Percentiles rank a stretch among this genome's conserved stretches.
Conservation (phyloP, 352 stramenopile species). For the Pythium brachiatum region DNA sequence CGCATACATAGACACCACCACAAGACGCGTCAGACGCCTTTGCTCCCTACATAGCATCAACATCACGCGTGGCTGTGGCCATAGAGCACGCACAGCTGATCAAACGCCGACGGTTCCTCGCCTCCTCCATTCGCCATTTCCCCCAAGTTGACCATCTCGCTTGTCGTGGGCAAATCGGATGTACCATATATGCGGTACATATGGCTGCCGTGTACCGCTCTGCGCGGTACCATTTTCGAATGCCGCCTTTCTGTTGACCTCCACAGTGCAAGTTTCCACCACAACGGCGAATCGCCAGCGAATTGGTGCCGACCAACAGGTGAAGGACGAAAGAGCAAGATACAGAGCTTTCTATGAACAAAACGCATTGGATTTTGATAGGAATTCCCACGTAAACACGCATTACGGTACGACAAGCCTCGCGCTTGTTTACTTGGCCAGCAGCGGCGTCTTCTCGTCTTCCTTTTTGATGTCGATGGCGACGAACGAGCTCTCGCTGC, state of each 20-base stretch:
- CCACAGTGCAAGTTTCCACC: no score
- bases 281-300: no score
- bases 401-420: background rate
- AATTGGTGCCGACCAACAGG: no score
- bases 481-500: constrained; percentile 10
- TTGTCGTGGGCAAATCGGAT: background rate
- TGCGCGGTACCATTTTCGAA: no score
- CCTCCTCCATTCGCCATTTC: background rate
- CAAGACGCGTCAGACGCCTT: no score
- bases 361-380: background rate
- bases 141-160: background rate
- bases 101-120: background rate
- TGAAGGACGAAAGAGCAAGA: no score
- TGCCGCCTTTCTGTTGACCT: no score
- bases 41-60: background rate
- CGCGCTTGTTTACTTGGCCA: background rate
- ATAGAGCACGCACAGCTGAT: constrained; percentile 13
- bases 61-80: background rate
- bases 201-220: no score
- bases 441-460: constrained; percentile 13
- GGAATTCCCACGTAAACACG: background rate
- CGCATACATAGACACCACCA: background rate
- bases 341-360: no score
- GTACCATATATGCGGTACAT: background rate
- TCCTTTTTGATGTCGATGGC: constrained; percentile 19